Evolutionary conservation across 805 yeast genomes (phyloP).

Genomic region (Schwanniomyces polymorphus): DNA sequence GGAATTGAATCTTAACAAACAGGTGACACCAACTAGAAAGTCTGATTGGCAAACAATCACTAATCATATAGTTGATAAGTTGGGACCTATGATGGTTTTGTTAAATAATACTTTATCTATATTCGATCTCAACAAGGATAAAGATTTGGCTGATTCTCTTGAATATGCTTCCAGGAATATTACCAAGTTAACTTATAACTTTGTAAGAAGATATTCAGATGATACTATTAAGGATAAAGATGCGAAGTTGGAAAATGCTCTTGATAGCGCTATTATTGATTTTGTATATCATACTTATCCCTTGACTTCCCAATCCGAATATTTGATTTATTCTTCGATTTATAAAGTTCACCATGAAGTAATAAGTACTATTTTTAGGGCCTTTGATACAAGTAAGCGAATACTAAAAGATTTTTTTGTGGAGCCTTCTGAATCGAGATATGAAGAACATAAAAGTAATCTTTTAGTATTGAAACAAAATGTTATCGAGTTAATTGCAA

Average conservation of each 20-base stretch:
- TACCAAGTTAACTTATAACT: slow-evolving; percentile 42
- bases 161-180: slow-evolving; percentile 27
- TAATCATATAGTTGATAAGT: slow-evolving; percentile 48
- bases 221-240: slow-evolving; percentile 10
- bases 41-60: slow-evolving; percentile 55
- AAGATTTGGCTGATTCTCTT: slow-evolving; percentile 19
- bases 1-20: neutral
- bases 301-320: slow-evolving; percentile 41
- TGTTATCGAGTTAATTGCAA: neutral
- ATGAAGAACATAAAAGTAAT: slow-evolving; percentile 8
- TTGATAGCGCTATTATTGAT: slow-evolving; percentile 42
- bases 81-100: slow-evolving; percentile 47
- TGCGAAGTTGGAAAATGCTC: slow-evolving; percentile 19
- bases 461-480: neutral
- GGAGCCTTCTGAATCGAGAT: slow-evolving; percentile 12
- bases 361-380: slow-evolving; percentile 32
- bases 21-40: neutral
- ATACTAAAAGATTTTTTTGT: slow-evolving; percentile 20
- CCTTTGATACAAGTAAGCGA: slow-evolving; percentile 27
- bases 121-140: slow-evolving; percentile 1
- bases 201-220: slow-evolving; percentile 45
- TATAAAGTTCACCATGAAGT: slow-evolving; percentile 40
- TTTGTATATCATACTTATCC: slow-evolving; percentile 45
- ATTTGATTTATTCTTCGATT: slow-evolving; percentile 50
- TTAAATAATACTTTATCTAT: slow-evolving; percentile 38